Percentiles rank a stretch among this genome's conserved stretches.
Conservation (phyloP, 352 stramenopile species). For the Plasmopara muralis region DNA sequence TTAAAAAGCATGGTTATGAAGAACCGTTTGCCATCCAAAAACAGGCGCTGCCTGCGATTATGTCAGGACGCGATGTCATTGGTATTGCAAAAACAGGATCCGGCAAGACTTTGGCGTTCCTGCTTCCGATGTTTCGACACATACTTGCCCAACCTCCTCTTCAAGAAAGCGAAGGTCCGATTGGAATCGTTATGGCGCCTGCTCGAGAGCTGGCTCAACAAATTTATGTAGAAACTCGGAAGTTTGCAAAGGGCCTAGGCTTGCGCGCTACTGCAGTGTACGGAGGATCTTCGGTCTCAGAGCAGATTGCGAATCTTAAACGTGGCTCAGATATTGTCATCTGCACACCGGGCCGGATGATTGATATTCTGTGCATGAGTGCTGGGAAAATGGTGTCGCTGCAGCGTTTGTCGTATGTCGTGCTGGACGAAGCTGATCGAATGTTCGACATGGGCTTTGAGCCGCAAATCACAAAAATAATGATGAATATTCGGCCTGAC, state of each 20-base stretch:
- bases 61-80: slow-evolving; percentile 98
- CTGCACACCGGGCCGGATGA: slow-evolving; percentile 97
- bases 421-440: slow-evolving; percentile 98
- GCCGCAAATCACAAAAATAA: slow-evolving; percentile 97
- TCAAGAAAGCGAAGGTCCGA: slow-evolving; percentile 94
- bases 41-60: slow-evolving; percentile 96
- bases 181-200: slow-evolving; percentile 97
- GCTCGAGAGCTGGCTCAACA: slow-evolving; percentile 97
- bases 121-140: slow-evolving; percentile 93
- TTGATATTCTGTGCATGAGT: slow-evolving; percentile 99
- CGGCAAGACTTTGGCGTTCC: slow-evolving; percentile 87
- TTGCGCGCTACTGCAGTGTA: slow-evolving; percentile 95
- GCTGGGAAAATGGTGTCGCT: slow-evolving; percentile 94
- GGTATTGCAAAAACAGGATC: slow-evolving; percentile 98
- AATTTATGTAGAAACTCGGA: slow-evolving; percentile 94
- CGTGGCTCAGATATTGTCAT: slow-evolving; percentile 97
- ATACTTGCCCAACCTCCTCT: slow-evolving; percentile 90
- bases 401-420: slow-evolving; percentile 95
- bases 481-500: slow-evolving; percentile 89
- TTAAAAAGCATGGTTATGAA: slow-evolving; percentile 90
- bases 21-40: slow-evolving; percentile 97
- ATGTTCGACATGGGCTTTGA: slow-evolving; percentile 99
- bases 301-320: slow-evolving; percentile 99
- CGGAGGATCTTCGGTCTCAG: slow-evolving; percentile 89
- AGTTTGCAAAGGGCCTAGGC: slow-evolving; percentile 90